Percentiles rank a stretch among this genome's conserved stretches.
phyloP scores from a whole-genome alignment of 495 filamentous ascomycete species.

The Trichoderma asperelloides region DNA sequence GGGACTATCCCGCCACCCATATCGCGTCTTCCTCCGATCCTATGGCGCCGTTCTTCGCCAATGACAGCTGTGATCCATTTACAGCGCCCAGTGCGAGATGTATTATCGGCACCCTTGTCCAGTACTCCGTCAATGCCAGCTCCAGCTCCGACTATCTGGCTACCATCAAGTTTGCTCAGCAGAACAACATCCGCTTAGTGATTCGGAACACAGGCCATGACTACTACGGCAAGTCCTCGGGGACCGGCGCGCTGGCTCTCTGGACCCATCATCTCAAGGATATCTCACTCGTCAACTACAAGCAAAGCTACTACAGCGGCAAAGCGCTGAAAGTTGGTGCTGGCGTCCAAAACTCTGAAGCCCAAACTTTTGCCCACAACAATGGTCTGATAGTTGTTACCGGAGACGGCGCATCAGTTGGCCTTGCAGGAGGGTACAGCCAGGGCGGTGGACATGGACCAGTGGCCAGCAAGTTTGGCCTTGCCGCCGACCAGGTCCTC shows the following conservation, averaged over 20 bases:
- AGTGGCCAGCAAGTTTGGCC: constrained; percentile 30
- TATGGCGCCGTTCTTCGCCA: constrained; percentile 38
- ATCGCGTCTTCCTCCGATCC: constrained; percentile 35
- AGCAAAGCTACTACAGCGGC: constrained; percentile 30
- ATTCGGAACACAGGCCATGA: constrained; percentile 61
- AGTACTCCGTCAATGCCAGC: constrained; percentile 45
- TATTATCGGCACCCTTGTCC: constrained; percentile 47
- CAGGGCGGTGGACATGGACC: constrained; percentile 54
- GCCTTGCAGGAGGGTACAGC: constrained; percentile 43
- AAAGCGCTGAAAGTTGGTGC: constrained; percentile 39
- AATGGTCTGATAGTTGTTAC: constrained; percentile 33
- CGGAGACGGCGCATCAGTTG: constrained; percentile 39
- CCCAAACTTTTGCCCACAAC: constrained; percentile 36
- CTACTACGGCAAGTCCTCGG: constrained; percentile 48
- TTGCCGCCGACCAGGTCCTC: constrained; percentile 38
- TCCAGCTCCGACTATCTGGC: constrained; percentile 33
- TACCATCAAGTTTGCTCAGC: constrained; percentile 44
- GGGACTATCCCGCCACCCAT: constrained; percentile 24
- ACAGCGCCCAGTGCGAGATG: constrained; percentile 40
- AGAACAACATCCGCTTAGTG: constrained; percentile 51
- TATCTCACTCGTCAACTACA: constrained; percentile 32
- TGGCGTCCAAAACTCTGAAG: constrained; percentile 35
- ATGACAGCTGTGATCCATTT: constrained; percentile 47
- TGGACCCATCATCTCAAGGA: constrained; percentile 57
- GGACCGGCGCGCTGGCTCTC: constrained; percentile 49